These are phyloP conservation scores for Malus orientalis DNA, from an alignment of 306 rosid species.

Conservation along the genomic window DNA sequence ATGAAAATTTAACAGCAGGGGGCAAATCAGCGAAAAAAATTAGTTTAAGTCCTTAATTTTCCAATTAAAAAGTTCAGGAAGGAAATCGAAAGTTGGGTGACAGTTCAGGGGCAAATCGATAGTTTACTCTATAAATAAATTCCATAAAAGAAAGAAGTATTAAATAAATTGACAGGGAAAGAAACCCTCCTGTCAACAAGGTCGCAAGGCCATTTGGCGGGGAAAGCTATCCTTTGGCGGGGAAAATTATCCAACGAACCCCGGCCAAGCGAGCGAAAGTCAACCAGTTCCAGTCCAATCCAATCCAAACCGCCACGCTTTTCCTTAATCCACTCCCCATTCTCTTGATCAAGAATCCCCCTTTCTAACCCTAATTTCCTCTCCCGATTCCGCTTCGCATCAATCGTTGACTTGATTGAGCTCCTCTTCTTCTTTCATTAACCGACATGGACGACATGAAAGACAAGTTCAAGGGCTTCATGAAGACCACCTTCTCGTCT, in stretches of 20 bases:
- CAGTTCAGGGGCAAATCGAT: too few relatives aligned
- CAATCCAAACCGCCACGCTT: not conserved
- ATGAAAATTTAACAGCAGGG: too few relatives aligned
- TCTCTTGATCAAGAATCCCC: not conserved
- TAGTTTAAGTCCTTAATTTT: too few relatives aligned
- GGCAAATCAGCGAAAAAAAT: too few relatives aligned
- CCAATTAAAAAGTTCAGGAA: too few relatives aligned
- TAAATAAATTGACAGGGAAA: not conserved
- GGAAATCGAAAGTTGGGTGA: too few relatives aligned
- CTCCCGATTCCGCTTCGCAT: not conserved
- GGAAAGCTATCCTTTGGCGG: not conserved
- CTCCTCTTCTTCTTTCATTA: not conserved
- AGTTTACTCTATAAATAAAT: too few relatives aligned
- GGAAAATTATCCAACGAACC: not conserved
- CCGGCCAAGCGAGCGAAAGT: not conserved
- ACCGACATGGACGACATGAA: slow-evolving; percentile 65
- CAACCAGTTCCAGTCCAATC: not conserved
- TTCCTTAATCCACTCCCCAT: not conserved
- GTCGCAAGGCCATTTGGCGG: not conserved
- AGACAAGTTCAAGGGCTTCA: slow-evolving; percentile 82
- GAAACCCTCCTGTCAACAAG: not conserved
- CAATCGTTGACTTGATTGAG: not conserved
- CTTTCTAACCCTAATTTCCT: not conserved
- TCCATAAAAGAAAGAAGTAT: not conserved
- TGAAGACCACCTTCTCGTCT: slow-evolving; percentile 58